Evolutionary conservation across 208 protist genomes (phyloP).

Genomic region (Leishmania guyanensis): DNA sequence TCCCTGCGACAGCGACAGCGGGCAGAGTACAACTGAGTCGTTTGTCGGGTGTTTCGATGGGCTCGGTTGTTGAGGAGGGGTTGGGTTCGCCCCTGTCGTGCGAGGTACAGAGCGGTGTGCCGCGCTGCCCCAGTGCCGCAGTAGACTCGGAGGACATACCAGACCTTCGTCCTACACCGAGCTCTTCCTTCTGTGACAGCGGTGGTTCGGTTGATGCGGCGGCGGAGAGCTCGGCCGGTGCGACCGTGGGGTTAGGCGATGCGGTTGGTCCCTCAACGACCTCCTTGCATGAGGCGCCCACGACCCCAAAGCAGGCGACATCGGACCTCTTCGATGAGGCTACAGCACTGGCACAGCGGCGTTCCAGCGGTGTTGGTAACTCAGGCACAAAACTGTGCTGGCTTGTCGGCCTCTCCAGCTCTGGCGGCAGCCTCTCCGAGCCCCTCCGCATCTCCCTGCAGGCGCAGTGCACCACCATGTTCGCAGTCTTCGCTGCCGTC

Average conservation of each 20-base stretch:
- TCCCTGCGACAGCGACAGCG: neutral
- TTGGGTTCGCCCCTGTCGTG: conserved; percentile 9
- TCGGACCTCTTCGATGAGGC: conserved; percentile 13
- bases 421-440: conserved; percentile 5
- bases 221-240: neutral
- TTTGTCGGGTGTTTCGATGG: neutral
- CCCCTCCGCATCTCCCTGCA: conserved; percentile 33
- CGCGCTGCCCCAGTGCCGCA: neutral
- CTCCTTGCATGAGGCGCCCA: neutral
- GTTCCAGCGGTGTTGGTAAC: neutral
- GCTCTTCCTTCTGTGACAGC: neutral
- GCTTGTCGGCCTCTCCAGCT: conserved; percentile 14
- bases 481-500: conserved; percentile 43
- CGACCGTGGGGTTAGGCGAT: neutral
- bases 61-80: neutral
- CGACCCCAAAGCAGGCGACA: conserved; percentile 10
- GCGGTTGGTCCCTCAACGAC: neutral
- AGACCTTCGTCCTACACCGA: conserved; percentile 15
- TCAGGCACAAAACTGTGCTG: conserved; percentile 24
- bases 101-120: neutral
- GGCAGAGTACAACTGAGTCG: neutral
- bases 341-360: neutral
- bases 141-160: conserved; percentile 2
- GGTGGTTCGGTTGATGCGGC: neutral
- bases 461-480: conserved; percentile 35